Evolutionary conservation across 1,139 yeast genomes (phyloP).

Genomic region (Blastobotrys persicus): DNA sequence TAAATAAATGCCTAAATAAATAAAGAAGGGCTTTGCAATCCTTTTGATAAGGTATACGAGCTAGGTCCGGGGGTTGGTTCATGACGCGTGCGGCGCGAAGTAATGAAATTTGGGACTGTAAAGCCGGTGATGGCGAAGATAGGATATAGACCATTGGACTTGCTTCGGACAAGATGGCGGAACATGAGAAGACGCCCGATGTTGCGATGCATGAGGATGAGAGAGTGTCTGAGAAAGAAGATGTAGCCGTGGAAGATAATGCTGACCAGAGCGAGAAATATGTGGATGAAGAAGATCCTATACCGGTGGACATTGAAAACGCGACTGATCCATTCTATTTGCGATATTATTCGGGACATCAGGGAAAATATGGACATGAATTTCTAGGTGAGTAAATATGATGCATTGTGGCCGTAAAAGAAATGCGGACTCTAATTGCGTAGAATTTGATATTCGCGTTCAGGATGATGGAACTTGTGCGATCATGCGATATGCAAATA

Average conservation of each 20-base stretch:
- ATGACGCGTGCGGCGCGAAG: background rate
- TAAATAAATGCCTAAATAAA: too few species aligned
- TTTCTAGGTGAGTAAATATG: constrained; percentile 36
- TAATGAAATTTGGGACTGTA: background rate
- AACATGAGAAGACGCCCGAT: background rate
- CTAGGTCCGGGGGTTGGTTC: too few species aligned
- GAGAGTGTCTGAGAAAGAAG: constrained; percentile 2
- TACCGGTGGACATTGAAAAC: constrained; percentile 12
- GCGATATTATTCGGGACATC: constrained; percentile 45
- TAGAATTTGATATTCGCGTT: constrained; percentile 43
- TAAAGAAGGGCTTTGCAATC: too few species aligned
- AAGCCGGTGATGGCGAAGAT: constrained; percentile 1
- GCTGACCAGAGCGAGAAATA: constrained; percentile 9
- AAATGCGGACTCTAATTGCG: background rate
- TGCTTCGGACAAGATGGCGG: background rate
- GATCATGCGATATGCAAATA: constrained; percentile 45
- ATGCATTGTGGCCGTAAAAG: too few species aligned
- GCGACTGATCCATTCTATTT: constrained; percentile 38
- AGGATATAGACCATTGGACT: background rate
- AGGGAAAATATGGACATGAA: constrained; percentile 48
- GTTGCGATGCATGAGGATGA: constrained; percentile 1
- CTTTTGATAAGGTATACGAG: too few species aligned
- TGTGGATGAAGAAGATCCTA: constrained; percentile 12
- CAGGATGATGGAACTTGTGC: constrained; percentile 39
- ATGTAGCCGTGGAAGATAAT: constrained; percentile 7